Evolutionary conservation across 2,329 filamentous ascomycete genomes (phyloP).

Genomic region (Xylariales sp.): DNA sequence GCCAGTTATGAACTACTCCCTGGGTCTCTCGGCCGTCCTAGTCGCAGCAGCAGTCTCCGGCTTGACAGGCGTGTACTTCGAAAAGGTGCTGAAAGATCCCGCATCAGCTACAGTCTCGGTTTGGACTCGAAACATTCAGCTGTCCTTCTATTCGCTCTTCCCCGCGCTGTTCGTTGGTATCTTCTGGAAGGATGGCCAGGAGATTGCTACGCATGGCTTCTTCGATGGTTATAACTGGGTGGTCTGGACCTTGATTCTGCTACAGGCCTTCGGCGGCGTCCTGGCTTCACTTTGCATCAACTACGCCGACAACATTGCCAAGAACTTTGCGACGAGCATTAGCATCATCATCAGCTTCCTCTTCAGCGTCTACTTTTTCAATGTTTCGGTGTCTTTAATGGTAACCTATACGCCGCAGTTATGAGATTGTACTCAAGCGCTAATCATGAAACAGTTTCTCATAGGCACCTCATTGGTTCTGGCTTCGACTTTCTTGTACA

Average conservation of each 20-base stretch:
- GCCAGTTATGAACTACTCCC: conserved; percentile 66
- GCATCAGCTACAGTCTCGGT: conserved; percentile 68
- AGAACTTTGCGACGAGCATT: conserved; percentile 89
- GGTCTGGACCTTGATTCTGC: conserved; percentile 78
- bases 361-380: conserved; percentile 80
- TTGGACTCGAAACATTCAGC: conserved; percentile 92
- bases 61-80: conserved; percentile 79
- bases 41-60: conserved; percentile 76
- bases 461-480: conserved; percentile 76
- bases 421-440: neutral
- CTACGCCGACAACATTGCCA: conserved; percentile 83
- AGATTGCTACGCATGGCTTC: conserved; percentile 80
- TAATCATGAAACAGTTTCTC: conserved; percentile 58
- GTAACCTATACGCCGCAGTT: conserved; percentile 54
- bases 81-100: conserved; percentile 90
- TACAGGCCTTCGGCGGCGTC: conserved; percentile 81
- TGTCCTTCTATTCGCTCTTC: conserved; percentile 91
- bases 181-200: conserved; percentile 78
- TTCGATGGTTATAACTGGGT: conserved; percentile 92
- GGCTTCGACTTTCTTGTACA: conserved; percentile 81
- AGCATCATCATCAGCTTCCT: conserved; percentile 85
- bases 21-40: conserved; percentile 75
- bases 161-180: conserved; percentile 84
- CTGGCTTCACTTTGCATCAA: conserved; percentile 78
- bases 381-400: conserved; percentile 66